Evolutionary conservation across 2,329 filamentous ascomycete species (phyloP), one percentile per base, ranked within the genome.

Genomic region (Claviceps africana): DNA sequence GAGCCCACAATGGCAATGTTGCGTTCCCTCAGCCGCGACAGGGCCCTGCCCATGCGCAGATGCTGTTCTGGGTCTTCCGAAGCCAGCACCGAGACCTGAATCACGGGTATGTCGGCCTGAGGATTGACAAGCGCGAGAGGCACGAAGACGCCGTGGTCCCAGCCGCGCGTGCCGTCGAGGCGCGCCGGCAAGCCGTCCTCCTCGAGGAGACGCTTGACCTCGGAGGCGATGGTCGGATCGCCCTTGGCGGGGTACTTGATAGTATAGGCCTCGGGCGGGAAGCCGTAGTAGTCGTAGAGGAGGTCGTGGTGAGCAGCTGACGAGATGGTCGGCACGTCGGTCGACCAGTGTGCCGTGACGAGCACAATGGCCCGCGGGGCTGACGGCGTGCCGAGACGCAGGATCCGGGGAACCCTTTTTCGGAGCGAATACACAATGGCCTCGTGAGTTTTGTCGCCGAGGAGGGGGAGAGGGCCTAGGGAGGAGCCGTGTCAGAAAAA

Each of bases 61-160:
- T 79, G 77, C 25, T 62, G 54, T 1, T 64, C 62, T 0, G 77
- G 68, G 47, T 75, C 70, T 59, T 81, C 77, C 19, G 70, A 74
- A 30, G 59, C 56, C 3, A 81, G 70, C 11, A 82, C 75, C 1
- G 74, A 78, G 51, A 81, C 59, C 60, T 81, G 78, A n/a, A 82
- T 67, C 31, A 81, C 68, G 47, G 78, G 78, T 2, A 78, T 61
- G 53, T 71, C 64, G 56, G 76, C 78, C 43, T 65, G 58, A 21
- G 78, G 78, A 52, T 74, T 64, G 57, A 77, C 72, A 44, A 81
- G 74, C 46, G 72, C 68, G 64, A 81, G 67, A 7, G 78, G 78
- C 28, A 81, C 64, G 61, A 81, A 81, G 53, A 81, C 76, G 65
- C 78, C 78, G 60, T 81, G 78, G 60, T 81, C 78, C 78, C 78